Evolutionary conservation across 805 yeast genomes (phyloP).

Genomic region (Hanseniaspora vineae): DNA sequence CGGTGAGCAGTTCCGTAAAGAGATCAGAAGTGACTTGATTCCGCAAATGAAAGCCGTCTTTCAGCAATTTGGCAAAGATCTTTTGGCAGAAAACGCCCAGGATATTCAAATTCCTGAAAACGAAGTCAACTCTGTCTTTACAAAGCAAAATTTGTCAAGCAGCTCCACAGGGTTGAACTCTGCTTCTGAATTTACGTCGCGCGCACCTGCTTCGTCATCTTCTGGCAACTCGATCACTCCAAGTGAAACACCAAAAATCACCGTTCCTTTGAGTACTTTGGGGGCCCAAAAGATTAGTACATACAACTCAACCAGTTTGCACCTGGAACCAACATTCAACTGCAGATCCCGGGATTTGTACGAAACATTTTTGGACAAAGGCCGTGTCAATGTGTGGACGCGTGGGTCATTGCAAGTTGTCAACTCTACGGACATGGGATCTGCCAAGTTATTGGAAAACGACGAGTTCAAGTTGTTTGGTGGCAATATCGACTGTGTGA

Average conservation of each 20-base stretch:
- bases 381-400: constrained; percentile 82
- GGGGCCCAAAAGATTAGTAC: constrained; percentile 25
- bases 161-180: constrained; percentile 1
- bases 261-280: constrained; percentile 1
- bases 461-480: constrained; percentile 65
- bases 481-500: constrained; percentile 69
- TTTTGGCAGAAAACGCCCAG: constrained; percentile 62
- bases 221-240: constrained; percentile 3
- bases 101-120: constrained; percentile 77
- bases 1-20: constrained; percentile 26
- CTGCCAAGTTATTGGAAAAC: constrained; percentile 39
- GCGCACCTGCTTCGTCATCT: constrained; percentile 8
- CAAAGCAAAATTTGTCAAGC: constrained; percentile 31
- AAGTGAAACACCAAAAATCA: background rate
- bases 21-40: constrained; percentile 41
- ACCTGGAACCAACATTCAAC: constrained; percentile 67
- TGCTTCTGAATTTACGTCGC: constrained; percentile 3
- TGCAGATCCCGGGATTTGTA: constrained; percentile 82
- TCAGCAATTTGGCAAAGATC: constrained; percentile 59
- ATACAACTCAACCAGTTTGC: constrained; percentile 71
- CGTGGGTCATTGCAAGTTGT: constrained; percentile 35
- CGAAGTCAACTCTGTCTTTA: constrained; percentile 44
- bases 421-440: constrained; percentile 24
- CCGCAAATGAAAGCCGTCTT: constrained; percentile 58
- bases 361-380: constrained; percentile 61